Percentiles rank a stretch among this genome's conserved stretches.
phyloP scores from a whole-genome alignment of 192 early-diverging fungal genomes.

The Geranomyces variabilis region DNA sequence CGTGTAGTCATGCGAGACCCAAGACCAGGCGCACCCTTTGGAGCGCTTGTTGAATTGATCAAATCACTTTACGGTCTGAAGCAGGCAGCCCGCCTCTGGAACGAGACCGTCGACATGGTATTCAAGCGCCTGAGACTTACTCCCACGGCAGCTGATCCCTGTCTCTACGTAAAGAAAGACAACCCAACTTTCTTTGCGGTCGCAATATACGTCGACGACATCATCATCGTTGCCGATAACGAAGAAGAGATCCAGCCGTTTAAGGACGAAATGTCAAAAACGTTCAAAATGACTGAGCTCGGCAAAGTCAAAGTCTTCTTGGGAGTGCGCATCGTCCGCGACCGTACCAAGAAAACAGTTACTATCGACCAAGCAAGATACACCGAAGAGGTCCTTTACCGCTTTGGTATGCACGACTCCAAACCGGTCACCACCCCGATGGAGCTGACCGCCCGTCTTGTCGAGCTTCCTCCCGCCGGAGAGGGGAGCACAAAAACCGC shows the following conservation, averaged over 20 bases:
- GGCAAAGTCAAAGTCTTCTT: not conserved
- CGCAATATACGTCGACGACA: not conserved
- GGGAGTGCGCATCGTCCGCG: not conserved
- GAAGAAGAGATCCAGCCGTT: not conserved
- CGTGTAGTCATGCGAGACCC: not conserved
- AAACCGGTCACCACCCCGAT: not conserved
- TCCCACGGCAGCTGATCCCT: not conserved
- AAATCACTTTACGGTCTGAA: constrained; percentile 37
- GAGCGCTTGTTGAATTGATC: not conserved
- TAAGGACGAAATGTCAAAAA: not conserved
- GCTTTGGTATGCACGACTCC: not conserved
- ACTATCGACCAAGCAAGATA: not conserved
- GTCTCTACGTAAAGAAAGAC: constrained; percentile 14
- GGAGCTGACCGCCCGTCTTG: not conserved
- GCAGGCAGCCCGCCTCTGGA: constrained; percentile 33
- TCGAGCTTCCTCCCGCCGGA: not conserved
- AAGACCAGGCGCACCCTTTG: not conserved
- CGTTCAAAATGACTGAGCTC: constrained; percentile 15
- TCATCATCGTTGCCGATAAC: not conserved
- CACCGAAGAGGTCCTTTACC: not conserved
- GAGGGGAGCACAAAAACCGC: not conserved
- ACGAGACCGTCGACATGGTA: constrained; percentile 7
- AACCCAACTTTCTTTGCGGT: not conserved
- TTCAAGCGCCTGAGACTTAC: constrained; percentile 7
- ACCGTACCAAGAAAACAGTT: not conserved